Evolutionary conservation across 176 grass and related monocot genomes (phyloP).

Genomic region (Leersia perrieri): DNA sequence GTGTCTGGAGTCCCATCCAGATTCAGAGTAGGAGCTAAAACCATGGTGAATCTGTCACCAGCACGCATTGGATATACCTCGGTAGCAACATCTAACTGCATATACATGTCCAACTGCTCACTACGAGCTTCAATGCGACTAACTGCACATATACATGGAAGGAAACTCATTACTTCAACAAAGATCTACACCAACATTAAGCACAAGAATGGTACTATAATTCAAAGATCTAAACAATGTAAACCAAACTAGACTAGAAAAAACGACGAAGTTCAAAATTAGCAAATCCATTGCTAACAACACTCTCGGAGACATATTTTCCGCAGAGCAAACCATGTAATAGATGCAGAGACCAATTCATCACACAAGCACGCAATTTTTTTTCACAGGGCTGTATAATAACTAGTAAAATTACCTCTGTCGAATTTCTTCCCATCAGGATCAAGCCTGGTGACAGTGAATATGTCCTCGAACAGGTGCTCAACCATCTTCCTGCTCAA

Average conservation of each 20-base stretch:
- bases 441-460: slow-evolving; percentile 34
- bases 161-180: neutral
- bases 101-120: slow-evolving; percentile 51
- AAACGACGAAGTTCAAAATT: neutral
- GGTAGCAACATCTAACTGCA: slow-evolving; percentile 61
- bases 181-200: neutral
- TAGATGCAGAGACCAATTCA: neutral
- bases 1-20: slow-evolving; percentile 58
- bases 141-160: slow-evolving; percentile 27
- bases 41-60: slow-evolving; percentile 61
- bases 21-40: slow-evolving; percentile 63
- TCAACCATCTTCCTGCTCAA: slow-evolving; percentile 32
- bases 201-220: neutral
- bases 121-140: slow-evolving; percentile 53
- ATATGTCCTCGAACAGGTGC: slow-evolving; percentile 42
- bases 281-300: neutral
- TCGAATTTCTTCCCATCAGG: slow-evolving; percentile 61
- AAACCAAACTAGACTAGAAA: neutral
- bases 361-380: neutral
- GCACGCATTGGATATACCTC: slow-evolving; percentile 56
- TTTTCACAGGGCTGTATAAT: no score
- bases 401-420: slow-evolving; percentile 34
- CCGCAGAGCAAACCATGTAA: neutral
- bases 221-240: neutral
- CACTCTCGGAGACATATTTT: neutral